phyloP scores from a whole-genome alignment of 495 filamentous ascomycete species.

The Penicillium mononematosum region DNA sequence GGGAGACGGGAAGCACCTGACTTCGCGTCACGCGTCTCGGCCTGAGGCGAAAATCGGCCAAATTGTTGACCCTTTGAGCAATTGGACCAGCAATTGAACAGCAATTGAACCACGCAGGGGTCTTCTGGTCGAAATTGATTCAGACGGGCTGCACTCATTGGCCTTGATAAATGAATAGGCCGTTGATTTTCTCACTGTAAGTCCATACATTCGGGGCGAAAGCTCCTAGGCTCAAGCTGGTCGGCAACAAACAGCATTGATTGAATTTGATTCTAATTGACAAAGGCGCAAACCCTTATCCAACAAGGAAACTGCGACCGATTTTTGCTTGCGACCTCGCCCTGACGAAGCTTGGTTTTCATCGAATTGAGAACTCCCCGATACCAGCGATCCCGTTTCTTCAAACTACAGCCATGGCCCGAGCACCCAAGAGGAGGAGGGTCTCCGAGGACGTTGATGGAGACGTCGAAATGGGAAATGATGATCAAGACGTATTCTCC shows the following conservation, averaged over 20 bases:
- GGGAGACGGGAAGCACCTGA: slow-evolving; percentile 26
- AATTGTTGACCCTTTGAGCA: slow-evolving; percentile 17
- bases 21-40: slow-evolving; percentile 37
- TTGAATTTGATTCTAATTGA: slow-evolving; percentile 1
- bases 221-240: slow-evolving; percentile 1
- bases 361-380: neutral
- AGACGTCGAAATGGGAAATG: slow-evolving; percentile 35
- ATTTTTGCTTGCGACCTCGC: neutral
- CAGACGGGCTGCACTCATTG: neutral
- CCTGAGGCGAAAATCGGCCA: slow-evolving; percentile 34
- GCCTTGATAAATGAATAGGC: neutral
- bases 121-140: neutral
- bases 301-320: neutral
- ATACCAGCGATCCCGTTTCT: neutral
- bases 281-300: neutral
- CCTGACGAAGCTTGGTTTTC: neutral
- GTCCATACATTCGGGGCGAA: neutral
- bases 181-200: neutral
- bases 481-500: slow-evolving; percentile 19
- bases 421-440: slow-evolving; percentile 43
- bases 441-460: slow-evolving; percentile 43
- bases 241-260: slow-evolving; percentile 1
- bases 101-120: slow-evolving; percentile 15
- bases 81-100: neutral
- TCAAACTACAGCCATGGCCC: slow-evolving; percentile 30